Conservation (phyloP, 2,329 filamentous ascomycete species). For the Ceratocystiopsis minuta region DNA sequence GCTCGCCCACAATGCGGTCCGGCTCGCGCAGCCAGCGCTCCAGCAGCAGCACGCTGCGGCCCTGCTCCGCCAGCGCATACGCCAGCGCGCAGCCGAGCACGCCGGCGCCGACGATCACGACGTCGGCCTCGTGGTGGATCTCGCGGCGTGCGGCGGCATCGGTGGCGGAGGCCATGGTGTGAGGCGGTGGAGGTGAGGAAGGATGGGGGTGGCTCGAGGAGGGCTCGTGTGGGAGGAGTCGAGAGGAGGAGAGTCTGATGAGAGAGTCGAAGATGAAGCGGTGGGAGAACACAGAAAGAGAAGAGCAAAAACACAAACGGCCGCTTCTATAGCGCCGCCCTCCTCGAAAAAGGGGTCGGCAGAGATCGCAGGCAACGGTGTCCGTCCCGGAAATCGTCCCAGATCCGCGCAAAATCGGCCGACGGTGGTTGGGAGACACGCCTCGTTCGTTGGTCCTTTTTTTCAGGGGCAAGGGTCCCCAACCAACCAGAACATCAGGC, state of each 20-base stretch:
- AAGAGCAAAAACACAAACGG: no score
- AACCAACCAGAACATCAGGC: no score
- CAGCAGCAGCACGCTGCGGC: constrained; percentile 74
- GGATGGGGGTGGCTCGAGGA: neutral
- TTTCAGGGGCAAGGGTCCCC: no score
- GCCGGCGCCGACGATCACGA: constrained; percentile 83
- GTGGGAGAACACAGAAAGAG: no score
- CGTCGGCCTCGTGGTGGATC: constrained; percentile 50
- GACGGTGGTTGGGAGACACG: no score
- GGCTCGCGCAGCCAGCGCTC: constrained; percentile 84
- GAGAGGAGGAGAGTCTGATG: neutral
- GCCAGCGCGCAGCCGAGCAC: constrained; percentile 78
- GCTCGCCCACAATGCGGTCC: constrained; percentile 86
- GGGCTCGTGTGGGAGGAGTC: neutral
- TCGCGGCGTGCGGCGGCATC: constrained; percentile 20
- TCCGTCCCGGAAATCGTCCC: neutral
- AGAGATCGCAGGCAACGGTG: no score
- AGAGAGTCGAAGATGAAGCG: no score
- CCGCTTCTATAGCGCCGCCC: no score
- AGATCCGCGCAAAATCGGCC: constrained; percentile 1
- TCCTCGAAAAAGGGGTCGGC: no score
- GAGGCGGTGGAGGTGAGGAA: neutral
- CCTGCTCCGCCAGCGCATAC: constrained; percentile 70
- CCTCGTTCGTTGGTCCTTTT: no score
- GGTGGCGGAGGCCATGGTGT: neutral